These are phyloP conservation scores for Diaporthe citrichinensis DNA, from an alignment of 2,329 filamentous ascomycete species.

Conservation along the genomic window DNA sequence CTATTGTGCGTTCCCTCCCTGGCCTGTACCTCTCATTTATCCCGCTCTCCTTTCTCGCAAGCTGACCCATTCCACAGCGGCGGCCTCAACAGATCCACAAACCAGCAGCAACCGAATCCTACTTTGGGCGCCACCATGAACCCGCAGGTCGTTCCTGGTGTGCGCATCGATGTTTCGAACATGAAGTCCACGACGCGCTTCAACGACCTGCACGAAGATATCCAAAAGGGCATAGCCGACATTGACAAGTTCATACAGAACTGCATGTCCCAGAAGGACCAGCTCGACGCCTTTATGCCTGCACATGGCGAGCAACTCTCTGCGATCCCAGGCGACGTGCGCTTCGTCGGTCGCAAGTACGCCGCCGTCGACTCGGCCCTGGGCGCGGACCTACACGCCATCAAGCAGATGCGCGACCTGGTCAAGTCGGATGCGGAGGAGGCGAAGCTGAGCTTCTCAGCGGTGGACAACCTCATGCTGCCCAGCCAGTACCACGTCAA, in stretches of 20 bases:
- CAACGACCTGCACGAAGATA: slow-evolving; percentile 86
- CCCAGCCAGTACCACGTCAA: slow-evolving; percentile 62
- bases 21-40: neutral
- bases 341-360: slow-evolving; percentile 60
- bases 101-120: slow-evolving; percentile 43
- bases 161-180: slow-evolving; percentile 83
- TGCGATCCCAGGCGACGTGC: slow-evolving; percentile 59
- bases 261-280: slow-evolving; percentile 83
- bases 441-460: slow-evolving; percentile 60
- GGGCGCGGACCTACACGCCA: slow-evolving; percentile 56
- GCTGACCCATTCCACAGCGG: slow-evolving; percentile 23
- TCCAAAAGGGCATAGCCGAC: slow-evolving; percentile 82
- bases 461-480: slow-evolving; percentile 62
- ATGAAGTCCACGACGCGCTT: slow-evolving; percentile 91
- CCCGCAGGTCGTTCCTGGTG: slow-evolving; percentile 74
- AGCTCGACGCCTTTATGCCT: slow-evolving; percentile 79
- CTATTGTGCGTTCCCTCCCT: slow-evolving; percentile 46
- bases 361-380: slow-evolving; percentile 59
- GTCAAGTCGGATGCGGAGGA: slow-evolving; percentile 58
- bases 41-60: slow-evolving; percentile 24
- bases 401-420: slow-evolving; percentile 57
- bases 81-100: slow-evolving; percentile 44
- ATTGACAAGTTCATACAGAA: slow-evolving; percentile 86
- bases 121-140: slow-evolving; percentile 58
- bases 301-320: slow-evolving; percentile 61